These are phyloP conservation scores for Epichloe baconii DNA, from an alignment of 2,329 filamentous ascomycete genomes.

Conservation along the genomic window DNA sequence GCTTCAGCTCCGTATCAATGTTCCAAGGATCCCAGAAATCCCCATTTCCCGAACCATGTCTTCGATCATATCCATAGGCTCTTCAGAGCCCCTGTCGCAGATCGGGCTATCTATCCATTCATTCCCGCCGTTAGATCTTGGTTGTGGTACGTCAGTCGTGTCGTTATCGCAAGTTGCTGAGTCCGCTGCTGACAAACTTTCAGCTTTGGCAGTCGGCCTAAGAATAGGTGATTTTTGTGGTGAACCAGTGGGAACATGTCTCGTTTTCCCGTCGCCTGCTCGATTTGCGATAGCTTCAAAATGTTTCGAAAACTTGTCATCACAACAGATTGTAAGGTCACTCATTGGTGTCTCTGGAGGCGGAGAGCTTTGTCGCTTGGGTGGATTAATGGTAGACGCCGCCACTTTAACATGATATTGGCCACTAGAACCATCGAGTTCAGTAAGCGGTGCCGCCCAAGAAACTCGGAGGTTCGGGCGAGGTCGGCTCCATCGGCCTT, in stretches of 20 bases:
- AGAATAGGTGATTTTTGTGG: slow-evolving; percentile 19
- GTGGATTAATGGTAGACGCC: neutral
- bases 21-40: slow-evolving; percentile 23
- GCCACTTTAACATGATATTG: neutral
- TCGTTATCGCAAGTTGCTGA: neutral
- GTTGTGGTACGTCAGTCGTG: neutral
- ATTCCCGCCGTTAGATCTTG: neutral
- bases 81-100: slow-evolving; percentile 13
- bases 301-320: slow-evolving; percentile 31
- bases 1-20: slow-evolving; percentile 22
- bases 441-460: slow-evolving; percentile 3
- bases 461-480: neutral
- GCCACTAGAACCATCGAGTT: neutral
- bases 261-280: slow-evolving; percentile 16
- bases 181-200: slow-evolving; percentile 14
- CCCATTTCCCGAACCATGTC: slow-evolving; percentile 24
- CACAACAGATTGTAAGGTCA: slow-evolving; percentile 19
- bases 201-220: slow-evolving; percentile 14
- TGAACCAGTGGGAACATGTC: slow-evolving; percentile 28
- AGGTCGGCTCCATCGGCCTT: slow-evolving; percentile 13
- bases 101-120: neutral
- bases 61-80: slow-evolving; percentile 23
- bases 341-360: slow-evolving; percentile 26
- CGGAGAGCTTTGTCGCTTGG: slow-evolving; percentile 25
- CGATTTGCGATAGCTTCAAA: slow-evolving; percentile 31